These are phyloP conservation scores for Polytrichum commune DNA, from an alignment of 225 moss, liverwort and hornwort species.

Conservation along the genomic window DNA sequence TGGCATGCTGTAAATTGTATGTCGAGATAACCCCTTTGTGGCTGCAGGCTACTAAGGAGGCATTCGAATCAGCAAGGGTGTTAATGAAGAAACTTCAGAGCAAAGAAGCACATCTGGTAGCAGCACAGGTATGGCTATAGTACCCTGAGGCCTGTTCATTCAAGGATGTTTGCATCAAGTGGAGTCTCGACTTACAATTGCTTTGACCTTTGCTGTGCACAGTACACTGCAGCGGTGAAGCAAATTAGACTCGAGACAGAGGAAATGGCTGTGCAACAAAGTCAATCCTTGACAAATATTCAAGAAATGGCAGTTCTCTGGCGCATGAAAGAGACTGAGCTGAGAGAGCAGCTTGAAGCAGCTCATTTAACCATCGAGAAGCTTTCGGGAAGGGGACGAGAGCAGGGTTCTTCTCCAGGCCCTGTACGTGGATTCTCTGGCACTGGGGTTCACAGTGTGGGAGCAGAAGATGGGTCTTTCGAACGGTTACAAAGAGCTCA, in stretches of 20 bases:
- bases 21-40: neutral
- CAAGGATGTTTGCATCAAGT: too few species aligned
- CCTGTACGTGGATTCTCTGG: conserved; percentile 5
- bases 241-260: conserved; percentile 69
- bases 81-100: conserved; percentile 47
- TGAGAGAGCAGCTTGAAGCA: conserved; percentile 62
- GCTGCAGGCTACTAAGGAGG: conserved; percentile 46
- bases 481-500: conserved; percentile 66
- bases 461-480: conserved; percentile 44
- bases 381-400: conserved; percentile 32
- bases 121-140: conserved; percentile 40
- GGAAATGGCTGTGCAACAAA: conserved; percentile 65
- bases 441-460: conserved; percentile 17
- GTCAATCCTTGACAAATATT: conserved; percentile 56
- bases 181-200: neutral
- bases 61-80: conserved; percentile 43
- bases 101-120: conserved; percentile 58
- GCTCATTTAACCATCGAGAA: conserved; percentile 56
- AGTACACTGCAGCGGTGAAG: conserved; percentile 65
- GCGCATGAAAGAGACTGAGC: conserved; percentile 69
- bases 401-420: conserved; percentile 19
- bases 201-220: neutral
- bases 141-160: too few species aligned
- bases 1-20: too few species aligned
- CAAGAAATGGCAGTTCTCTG: conserved; percentile 66